A percentile compares a stretch with the other conserved stretches of the same genome.
These are phyloP conservation scores for Talaromyces nanjingensis DNA, from an alignment of 495 filamentous ascomycete genomes.

Conservation along the genomic window DNA sequence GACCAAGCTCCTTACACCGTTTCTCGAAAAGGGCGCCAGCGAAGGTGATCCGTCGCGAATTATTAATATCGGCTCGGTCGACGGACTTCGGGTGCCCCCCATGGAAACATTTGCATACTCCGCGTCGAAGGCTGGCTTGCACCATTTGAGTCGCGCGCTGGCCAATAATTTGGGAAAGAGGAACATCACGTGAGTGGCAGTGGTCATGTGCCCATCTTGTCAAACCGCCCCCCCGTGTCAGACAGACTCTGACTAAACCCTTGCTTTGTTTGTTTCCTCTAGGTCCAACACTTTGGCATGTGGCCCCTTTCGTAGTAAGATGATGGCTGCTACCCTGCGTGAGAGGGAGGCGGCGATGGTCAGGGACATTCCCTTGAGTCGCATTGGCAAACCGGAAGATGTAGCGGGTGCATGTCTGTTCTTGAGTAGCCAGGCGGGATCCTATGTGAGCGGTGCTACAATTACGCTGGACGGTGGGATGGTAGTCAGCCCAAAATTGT, in stretches of 20 bases:
- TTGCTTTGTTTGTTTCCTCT: not conserved
- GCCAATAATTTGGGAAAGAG: slow-evolving; percentile 63
- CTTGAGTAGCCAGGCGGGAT: slow-evolving; percentile 61
- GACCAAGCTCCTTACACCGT: slow-evolving; percentile 64
- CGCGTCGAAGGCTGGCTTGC: slow-evolving; percentile 64
- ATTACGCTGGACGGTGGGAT: slow-evolving; percentile 66
- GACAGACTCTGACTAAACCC: not conserved
- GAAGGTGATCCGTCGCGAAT: slow-evolving; percentile 52
- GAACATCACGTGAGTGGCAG: slow-evolving; percentile 54
- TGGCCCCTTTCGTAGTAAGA: slow-evolving; percentile 75
- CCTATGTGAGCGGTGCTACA: slow-evolving; percentile 72
- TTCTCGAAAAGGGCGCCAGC: slow-evolving; percentile 51
- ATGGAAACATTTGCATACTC: slow-evolving; percentile 75
- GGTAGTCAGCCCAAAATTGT: slow-evolving; percentile 47
- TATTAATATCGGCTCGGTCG: slow-evolving; percentile 70
- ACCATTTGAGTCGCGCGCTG: slow-evolving; percentile 66
- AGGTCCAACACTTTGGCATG: slow-evolving; percentile 64
- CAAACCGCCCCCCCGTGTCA: not conserved
- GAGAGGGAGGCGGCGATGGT: slow-evolving; percentile 55
- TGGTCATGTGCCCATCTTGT: slow-evolving; percentile 5
- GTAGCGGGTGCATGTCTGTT: slow-evolving; percentile 73
- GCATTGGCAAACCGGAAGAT: slow-evolving; percentile 66
- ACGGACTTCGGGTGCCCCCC: slow-evolving; percentile 58
- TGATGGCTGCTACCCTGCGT: slow-evolving; percentile 70
- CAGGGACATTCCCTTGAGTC: slow-evolving; percentile 56